These are phyloP conservation scores for Lachnellula willkommii DNA, from an alignment of 2,329 filamentous ascomycete species.

Conservation along the genomic window DNA sequence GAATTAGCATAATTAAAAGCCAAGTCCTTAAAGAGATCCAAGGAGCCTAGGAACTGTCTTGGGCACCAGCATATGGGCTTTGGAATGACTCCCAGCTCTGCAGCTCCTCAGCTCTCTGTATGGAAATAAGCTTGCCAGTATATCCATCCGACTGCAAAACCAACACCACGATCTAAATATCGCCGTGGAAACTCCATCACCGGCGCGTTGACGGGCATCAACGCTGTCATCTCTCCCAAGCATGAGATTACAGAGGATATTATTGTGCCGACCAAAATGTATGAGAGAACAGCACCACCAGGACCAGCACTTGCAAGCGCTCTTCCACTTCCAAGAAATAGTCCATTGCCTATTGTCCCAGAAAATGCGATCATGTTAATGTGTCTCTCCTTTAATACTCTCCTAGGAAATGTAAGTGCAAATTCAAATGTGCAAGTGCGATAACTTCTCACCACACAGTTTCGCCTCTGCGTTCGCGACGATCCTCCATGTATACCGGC, in stretches of 20 bases:
- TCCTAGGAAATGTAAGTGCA: slow-evolving; percentile 27
- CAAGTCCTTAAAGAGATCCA: too few relatives aligned
- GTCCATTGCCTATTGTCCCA: slow-evolving; percentile 39
- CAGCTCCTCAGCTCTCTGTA: too few relatives aligned
- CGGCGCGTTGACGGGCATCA: slow-evolving; percentile 37
- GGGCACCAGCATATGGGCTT: too few relatives aligned
- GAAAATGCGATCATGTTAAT: slow-evolving; percentile 44
- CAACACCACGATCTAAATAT: slow-evolving; percentile 35
- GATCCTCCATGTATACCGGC: slow-evolving; percentile 21
- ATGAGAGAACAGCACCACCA: slow-evolving; percentile 37
- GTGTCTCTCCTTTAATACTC: slow-evolving; percentile 37
- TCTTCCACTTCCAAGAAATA: slow-evolving; percentile 38
- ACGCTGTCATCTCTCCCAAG: slow-evolving; percentile 37
- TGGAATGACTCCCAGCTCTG: too few relatives aligned
- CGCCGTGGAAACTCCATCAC: slow-evolving; percentile 37
- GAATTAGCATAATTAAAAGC: not conserved
- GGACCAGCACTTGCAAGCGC: slow-evolving; percentile 38
- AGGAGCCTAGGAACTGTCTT: too few relatives aligned
- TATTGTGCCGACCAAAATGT: slow-evolving; percentile 39
- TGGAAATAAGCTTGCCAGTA: not conserved
- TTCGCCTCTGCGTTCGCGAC: slow-evolving; percentile 24
- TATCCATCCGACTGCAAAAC: slow-evolving; percentile 35
- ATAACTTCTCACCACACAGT: slow-evolving; percentile 23
- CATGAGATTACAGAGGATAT: slow-evolving; percentile 40
- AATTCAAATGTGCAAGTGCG: not conserved